Evolutionary conservation across 2,329 filamentous ascomycete genomes (phyloP).

Genomic region (Podosphaera xanthii): DNA sequence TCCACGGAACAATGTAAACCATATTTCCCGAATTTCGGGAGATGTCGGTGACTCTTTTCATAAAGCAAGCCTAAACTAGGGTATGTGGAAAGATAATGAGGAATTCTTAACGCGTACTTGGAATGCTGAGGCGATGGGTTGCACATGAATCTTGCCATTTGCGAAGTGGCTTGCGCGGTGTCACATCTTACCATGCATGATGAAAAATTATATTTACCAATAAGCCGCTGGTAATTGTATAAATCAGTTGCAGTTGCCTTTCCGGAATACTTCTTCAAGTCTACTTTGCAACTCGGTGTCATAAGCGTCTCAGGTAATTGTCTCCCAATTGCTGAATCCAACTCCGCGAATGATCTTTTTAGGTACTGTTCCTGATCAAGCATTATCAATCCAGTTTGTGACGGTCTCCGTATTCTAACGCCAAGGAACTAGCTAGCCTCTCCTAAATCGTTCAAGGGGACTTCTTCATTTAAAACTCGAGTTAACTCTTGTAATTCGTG

Average conservation of each 20-base stretch:
- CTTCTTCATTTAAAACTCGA: neutral
- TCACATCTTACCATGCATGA: neutral
- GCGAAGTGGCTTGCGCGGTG: neutral
- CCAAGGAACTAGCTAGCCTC: neutral
- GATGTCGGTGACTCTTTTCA: neutral
- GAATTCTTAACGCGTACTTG: neutral
- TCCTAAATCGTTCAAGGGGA: neutral
- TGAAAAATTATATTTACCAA: no score
- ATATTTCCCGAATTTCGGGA: neutral
- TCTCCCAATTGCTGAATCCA: neutral
- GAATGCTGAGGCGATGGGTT: neutral
- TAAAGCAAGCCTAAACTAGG: neutral
- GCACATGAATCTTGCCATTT: neutral
- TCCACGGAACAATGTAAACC: neutral
- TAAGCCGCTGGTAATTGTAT: neutral
- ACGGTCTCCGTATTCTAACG: neutral
- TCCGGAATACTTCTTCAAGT: neutral
- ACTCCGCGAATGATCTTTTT: neutral
- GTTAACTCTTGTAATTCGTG: neutral
- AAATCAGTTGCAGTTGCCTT: neutral
- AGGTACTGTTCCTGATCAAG: neutral
- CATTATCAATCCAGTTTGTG: neutral
- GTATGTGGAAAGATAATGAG: neutral
- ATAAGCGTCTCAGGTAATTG: neutral
- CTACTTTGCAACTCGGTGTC: neutral